Conservation (phyloP, 169 alveolate species). For the Miamiensis avidus region DNA sequence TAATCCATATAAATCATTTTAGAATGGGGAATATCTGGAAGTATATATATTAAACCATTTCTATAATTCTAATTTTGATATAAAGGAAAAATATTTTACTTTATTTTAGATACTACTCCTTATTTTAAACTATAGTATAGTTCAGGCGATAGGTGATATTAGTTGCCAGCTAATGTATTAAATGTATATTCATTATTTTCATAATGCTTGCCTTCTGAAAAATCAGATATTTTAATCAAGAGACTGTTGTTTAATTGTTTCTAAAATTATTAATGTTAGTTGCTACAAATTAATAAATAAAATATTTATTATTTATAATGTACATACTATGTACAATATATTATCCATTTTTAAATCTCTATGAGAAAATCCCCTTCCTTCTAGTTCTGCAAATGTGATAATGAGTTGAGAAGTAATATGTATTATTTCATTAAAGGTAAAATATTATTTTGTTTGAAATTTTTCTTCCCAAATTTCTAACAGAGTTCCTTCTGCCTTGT, state of each 20-base stretch:
- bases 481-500: neutral
- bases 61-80: no score
- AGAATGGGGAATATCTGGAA: neutral
- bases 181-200: neutral
- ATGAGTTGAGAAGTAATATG: neutral
- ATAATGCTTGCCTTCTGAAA: neutral
- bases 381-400: neutral
- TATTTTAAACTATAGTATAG: no score
- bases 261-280: neutral
- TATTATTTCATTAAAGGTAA: no score
- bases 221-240: neutral
- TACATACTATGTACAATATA: neutral
- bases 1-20: neutral
- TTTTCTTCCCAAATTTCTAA: neutral
- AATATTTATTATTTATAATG: no score
- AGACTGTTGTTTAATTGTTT: neutral
- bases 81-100: no score
- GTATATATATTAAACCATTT: neutral
- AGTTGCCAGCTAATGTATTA: neutral
- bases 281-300: neutral
- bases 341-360: neutral
- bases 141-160: neutral
- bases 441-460: no score
- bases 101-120: no score
- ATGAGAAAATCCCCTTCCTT: neutral